Evolutionary conservation across 2,329 filamentous ascomycete genomes (phyloP), one percentile per base, ranked within the genome.

Genomic region (Neonectria sp.): DNA sequence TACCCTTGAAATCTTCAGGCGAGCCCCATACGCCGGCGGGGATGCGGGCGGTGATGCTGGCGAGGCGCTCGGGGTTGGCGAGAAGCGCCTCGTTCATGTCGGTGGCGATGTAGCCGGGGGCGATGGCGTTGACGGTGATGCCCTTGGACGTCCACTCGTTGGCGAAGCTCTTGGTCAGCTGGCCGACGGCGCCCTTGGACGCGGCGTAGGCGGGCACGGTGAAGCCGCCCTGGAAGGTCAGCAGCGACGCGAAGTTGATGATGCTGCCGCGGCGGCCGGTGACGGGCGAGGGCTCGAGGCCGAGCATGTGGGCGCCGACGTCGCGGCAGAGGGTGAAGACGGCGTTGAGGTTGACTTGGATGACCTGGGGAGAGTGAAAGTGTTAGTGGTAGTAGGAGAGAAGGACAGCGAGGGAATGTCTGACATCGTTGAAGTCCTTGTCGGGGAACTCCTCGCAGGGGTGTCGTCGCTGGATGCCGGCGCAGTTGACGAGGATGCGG

Each of bases 41-140:
- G 75, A 97, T 97, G 63, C 94, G 85, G 37, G 89, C 90, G 76
- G 93, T 87, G 73, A 97, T 97, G 75, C 91, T 91, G 70, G 86
- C 89, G 67, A 92, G 86, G 40, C 95, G 84, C 72, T 87, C 88
- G 75, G 88, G 81, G 79, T 97, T 91, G 57, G 91, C 88, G 49
- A 97, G 89, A 76, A 98, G 81, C 3, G 94, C 95, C 71, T 86
- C 88, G 79, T 97, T 98, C 95, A 97, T 97, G 68, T 97, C 95
- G n/a, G 95, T 97, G 56, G 89, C 93, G 74, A 97, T 93, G 80
- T 97, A 97, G 0, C 95, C 95, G 0, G 95, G 95, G 2, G 95
- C 94, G 77, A 97, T 93, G 8, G 92, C 93, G 79, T 97, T 97
- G 46, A 97, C 94, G 1, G 88, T 93, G 68, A 97, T 87, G 2